phyloP scores from a whole-genome alignment of 2,329 filamentous ascomycete genomes.

The Cladosporium sp. region DNA sequence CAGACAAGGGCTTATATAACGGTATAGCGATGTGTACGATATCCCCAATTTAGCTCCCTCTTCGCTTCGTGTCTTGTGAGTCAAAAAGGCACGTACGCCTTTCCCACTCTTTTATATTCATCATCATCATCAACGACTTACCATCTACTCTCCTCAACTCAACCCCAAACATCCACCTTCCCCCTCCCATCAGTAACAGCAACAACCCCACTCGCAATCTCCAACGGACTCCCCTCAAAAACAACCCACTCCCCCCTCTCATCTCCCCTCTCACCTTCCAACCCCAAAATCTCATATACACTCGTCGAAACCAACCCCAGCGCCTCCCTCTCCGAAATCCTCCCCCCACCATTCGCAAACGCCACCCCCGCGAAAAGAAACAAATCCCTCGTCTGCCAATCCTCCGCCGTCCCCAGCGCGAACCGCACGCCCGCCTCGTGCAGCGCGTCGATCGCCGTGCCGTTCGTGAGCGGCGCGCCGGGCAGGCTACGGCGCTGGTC shows the following conservation, averaged over 20 bases:
- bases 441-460: constrained; percentile 56
- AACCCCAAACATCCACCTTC: constrained; percentile 23
- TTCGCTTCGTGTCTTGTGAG: no score
- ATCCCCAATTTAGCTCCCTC: neutral
- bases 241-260: constrained; percentile 51
- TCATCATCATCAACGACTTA: no score
- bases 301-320: constrained; percentile 54
- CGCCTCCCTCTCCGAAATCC: constrained; percentile 51
- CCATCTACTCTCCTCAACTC: no score
- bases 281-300: constrained; percentile 54
- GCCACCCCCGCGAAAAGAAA: constrained; percentile 57
- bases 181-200: constrained; percentile 46
- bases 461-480: constrained; percentile 62
- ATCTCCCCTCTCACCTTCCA: constrained; percentile 28
- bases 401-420: constrained; percentile 56
- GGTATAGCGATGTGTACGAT: constrained; percentile 13
- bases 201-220: constrained; percentile 53
- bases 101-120: no score
- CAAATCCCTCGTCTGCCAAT: constrained; percentile 59
- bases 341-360: constrained; percentile 52
- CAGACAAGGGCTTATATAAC: no score
- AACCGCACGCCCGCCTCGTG: constrained; percentile 55
- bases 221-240: constrained; percentile 58
- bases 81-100: no score
- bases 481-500: constrained; percentile 58